These are phyloP conservation scores for Alectoria sarmentosa DNA, from an alignment of 495 filamentous ascomycete species.

Conservation along the genomic window DNA sequence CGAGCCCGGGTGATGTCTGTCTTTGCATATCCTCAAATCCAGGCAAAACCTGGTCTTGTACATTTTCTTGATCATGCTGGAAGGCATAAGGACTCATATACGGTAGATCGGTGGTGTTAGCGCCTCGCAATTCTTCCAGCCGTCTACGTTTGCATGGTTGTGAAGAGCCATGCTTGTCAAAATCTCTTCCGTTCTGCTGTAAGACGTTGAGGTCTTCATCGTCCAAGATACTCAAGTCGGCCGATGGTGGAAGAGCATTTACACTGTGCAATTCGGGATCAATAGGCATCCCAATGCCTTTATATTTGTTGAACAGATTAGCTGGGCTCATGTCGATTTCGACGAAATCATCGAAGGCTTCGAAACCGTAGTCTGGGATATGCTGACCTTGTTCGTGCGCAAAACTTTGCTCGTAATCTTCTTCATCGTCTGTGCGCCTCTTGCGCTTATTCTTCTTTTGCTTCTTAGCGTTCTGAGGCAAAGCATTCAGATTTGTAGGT, in stretches of 20 bases:
- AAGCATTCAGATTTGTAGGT: background rate
- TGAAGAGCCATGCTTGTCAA: constrained; percentile 1
- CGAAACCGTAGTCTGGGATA: constrained; percentile 9
- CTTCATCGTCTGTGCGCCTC: background rate
- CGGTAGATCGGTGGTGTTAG: constrained; percentile 5
- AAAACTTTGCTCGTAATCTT: background rate
- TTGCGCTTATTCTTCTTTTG: constrained; percentile 13
- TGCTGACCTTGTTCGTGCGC: constrained; percentile 15
- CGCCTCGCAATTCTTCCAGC: constrained; percentile 8
- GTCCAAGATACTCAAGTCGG: constrained; percentile 5
- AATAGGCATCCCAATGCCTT: constrained; percentile 18
- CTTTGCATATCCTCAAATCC: constrained; percentile 21
- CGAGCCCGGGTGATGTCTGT: constrained; percentile 7
- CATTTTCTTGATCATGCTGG: constrained; percentile 14
- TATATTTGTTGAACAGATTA: constrained; percentile 7
- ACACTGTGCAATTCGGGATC: constrained; percentile 16
- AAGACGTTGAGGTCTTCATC: background rate
- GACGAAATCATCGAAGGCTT: constrained; percentile 9
- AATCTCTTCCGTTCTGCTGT: background rate
- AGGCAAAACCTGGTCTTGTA: constrained; percentile 12
- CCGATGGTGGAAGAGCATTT: constrained; percentile 10
- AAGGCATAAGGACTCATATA: constrained; percentile 19
- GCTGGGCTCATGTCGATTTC: constrained; percentile 1
- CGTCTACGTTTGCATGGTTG: constrained; percentile 20
- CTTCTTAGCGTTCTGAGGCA: background rate